phyloP scores from a whole-genome alignment of 2,329 filamentous ascomycete genomes.

The Colletotrichum ledebouriae region DNA sequence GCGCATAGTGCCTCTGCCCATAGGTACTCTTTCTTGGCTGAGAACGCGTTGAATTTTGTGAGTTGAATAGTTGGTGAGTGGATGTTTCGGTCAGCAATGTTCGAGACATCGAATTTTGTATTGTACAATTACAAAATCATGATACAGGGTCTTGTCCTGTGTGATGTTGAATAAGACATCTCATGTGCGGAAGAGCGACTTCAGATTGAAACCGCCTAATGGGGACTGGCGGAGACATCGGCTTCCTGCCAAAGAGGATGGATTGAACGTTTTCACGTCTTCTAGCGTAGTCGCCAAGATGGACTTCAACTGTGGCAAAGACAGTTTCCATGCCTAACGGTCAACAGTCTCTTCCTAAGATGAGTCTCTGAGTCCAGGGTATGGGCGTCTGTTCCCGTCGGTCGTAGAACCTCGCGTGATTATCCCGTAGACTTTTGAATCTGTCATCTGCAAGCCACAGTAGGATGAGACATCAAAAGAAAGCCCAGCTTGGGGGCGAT shows the following conservation, averaged over 20 bases:
- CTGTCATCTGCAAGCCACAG: constrained; percentile 33
- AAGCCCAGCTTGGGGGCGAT: background rate
- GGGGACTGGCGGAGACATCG: background rate
- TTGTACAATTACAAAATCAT: constrained; percentile 29
- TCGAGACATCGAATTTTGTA: constrained; percentile 22
- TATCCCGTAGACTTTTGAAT: constrained; percentile 17
- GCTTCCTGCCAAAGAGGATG: background rate
- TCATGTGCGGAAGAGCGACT: too few species aligned
- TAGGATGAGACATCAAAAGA: constrained; percentile 17
- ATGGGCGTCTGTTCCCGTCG: constrained; percentile 3
- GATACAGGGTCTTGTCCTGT: constrained; percentile 31
- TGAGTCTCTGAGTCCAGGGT: constrained; percentile 9
- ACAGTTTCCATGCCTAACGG: too few species aligned
- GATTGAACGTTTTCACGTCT: background rate
- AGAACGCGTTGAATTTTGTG: background rate
- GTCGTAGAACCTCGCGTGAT: constrained; percentile 34
- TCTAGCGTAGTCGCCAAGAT: too few species aligned
- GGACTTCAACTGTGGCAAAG: background rate
- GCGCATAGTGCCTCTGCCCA: too few species aligned
- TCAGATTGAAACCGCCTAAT: too few species aligned
- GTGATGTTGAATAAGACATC: constrained; percentile 11
- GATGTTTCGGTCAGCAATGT: background rate
- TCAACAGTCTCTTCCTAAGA: background rate
- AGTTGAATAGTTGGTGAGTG: background rate
- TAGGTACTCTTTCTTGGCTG: background rate